Evolutionary conservation across 495 filamentous ascomycete genomes (phyloP).

Genomic region (Lindgomyces ingoldianus): DNA sequence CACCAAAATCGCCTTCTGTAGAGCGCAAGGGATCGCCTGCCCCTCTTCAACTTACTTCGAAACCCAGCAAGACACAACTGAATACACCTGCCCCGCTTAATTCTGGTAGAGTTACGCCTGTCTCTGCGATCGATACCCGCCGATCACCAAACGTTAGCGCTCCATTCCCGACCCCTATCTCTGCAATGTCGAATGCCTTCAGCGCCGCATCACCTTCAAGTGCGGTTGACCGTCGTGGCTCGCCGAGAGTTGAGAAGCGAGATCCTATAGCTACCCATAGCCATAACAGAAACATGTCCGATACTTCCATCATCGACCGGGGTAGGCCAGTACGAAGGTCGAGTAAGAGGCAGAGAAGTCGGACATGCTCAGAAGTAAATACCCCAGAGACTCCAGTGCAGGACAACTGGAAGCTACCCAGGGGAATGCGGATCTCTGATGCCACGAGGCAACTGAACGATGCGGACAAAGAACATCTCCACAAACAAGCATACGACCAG

Average conservation of each 20-base stretch:
- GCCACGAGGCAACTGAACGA: slow-evolving; percentile 52
- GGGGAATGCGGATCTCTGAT: slow-evolving; percentile 57
- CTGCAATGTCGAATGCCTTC: slow-evolving; percentile 30
- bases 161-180: slow-evolving; percentile 22
- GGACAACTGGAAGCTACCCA: slow-evolving; percentile 53
- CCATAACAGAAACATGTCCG: slow-evolving; percentile 57
- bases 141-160: slow-evolving; percentile 27
- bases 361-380: slow-evolving; percentile 40
- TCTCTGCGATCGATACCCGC: slow-evolving; percentile 26
- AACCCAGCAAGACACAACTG: slow-evolving; percentile 33
- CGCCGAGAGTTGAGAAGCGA: slow-evolving; percentile 32
- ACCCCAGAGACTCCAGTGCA: slow-evolving; percentile 29
- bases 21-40: slow-evolving; percentile 34
- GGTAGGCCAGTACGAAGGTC: slow-evolving; percentile 57
- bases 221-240: slow-evolving; percentile 29
- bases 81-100: slow-evolving; percentile 20
- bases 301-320: slow-evolving; percentile 62
- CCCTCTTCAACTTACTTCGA: slow-evolving; percentile 34
- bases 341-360: slow-evolving; percentile 37
- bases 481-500: slow-evolving; percentile 64
- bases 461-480: slow-evolving; percentile 56
- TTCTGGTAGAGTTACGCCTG: slow-evolving; percentile 30
- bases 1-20: slow-evolving; percentile 48
- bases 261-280: slow-evolving; percentile 13
- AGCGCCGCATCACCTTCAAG: slow-evolving; percentile 27